Base-by-base conservation (phyloP, 1,284 basidiomycete species). In the Baeospora myosura region DNA sequence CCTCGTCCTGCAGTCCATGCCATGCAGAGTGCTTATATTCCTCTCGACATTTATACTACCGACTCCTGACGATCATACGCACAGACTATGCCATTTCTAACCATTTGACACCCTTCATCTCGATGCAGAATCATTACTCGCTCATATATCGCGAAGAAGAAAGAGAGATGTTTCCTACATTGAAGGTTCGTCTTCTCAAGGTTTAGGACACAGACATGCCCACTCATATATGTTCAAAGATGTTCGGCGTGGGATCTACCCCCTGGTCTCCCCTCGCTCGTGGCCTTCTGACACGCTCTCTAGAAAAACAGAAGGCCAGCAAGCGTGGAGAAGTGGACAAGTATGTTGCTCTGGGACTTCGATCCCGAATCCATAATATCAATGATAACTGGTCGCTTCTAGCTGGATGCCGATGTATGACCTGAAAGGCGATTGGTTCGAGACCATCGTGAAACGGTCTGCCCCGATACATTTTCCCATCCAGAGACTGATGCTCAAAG, bases 111-210 rank as follows among this genome's bases (percentile, higher is more conserved):
- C 67, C 65, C 4, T 73, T 72, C 57, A 69, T 73, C 56, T 66
- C 65, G 21, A 76, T 77, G 74, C 75, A 78, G 54, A 76, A 79
- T 55, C 74, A 72, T 43, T 66, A 74, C 54, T 66, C 52, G 28
- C 49, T 73, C 4, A 24, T 72, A 4, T 81, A 81, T 44, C 65
- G 77, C 20, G 77, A 81, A 50, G 78, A 81, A 49, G 78, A 80
- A 53, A 63, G 77, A 7, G 79, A 83, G 57, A 81, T 83, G 78
- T 71, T 78, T 53, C 78, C 79, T 1, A 72, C 71, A 0, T 55
- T 74, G 14, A 72, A 73, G 56, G 71, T 70, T 4, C 14, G 22
- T 32, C 17, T 14, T 17, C 2, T 4, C 7, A 51, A 76, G n/a
- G 2, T 12, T 7, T 16, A 4, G 24, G 10, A 3, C 3, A 20